Evolutionary conservation across 768 basidiomycete genomes (phyloP).

Genomic region (Rhizopogon sp.): DNA sequence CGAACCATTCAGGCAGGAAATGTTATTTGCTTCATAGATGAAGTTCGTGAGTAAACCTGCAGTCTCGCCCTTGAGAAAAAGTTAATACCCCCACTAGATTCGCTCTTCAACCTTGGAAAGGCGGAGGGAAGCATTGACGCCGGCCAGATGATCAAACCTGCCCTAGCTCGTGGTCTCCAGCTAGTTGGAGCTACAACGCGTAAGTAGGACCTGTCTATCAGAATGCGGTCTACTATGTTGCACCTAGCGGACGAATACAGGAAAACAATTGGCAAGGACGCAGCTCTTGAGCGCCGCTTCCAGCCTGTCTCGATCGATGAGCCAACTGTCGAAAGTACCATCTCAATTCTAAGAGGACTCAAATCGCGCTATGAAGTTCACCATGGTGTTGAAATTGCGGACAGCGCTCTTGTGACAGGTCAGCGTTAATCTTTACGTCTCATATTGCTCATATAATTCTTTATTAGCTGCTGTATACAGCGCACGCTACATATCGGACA

Average conservation of each 20-base stretch:
- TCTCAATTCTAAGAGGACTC: conserved; percentile 82
- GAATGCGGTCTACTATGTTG: background rate
- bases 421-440: conserved; percentile 9
- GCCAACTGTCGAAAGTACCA: conserved; percentile 79
- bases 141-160: conserved; percentile 91
- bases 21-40: conserved; percentile 91
- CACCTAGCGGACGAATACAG: conserved; percentile 76
- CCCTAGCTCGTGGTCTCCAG: conserved; percentile 80
- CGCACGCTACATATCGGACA: conserved; percentile 81
- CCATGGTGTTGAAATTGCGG: conserved; percentile 90
- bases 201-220: conserved; percentile 29
- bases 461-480: conserved; percentile 72
- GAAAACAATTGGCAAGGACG: conserved; percentile 89
- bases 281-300: conserved; percentile 87
- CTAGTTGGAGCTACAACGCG: conserved; percentile 90
- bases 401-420: conserved; percentile 85
- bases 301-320: conserved; percentile 88
- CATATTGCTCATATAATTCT: background rate
- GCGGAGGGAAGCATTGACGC: conserved; percentile 90
- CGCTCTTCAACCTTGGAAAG: conserved; percentile 84
- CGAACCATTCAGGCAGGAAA: conserved; percentile 47
- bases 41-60: conserved; percentile 67
- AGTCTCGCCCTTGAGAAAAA: background rate
- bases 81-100: conserved; percentile 38
- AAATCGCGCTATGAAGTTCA: conserved; percentile 87